These are phyloP conservation scores for Astrothelium macrocarpum DNA, from an alignment of 495 filamentous ascomycete genomes.

Conservation along the genomic window DNA sequence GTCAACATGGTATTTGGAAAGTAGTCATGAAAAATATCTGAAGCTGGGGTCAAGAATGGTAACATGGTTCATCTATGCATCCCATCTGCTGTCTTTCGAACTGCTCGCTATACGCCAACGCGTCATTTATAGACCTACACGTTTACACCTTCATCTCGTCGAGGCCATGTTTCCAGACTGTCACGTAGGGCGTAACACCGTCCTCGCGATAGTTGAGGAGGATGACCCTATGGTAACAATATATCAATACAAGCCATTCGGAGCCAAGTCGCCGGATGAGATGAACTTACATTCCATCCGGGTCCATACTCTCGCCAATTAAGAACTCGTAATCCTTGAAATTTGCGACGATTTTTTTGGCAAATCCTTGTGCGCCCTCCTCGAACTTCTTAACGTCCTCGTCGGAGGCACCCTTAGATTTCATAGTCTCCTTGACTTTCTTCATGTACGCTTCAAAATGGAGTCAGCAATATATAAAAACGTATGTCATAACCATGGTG, in stretches of 20 bases:
- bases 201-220: constrained; percentile 97
- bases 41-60: not conserved
- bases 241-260: not conserved
- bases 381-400: constrained; percentile 69
- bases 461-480: not conserved
- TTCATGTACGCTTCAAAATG: constrained; percentile 70
- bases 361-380: constrained; percentile 54
- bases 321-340: constrained; percentile 96
- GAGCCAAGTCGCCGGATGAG: constrained; percentile 1
- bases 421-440: constrained; percentile 60
- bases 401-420: constrained; percentile 48
- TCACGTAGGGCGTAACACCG: constrained; percentile 79
- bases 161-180: constrained; percentile 93
- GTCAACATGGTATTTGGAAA: not conserved
- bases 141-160: constrained; percentile 79
- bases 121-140: constrained; percentile 15
- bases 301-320: constrained; percentile 81
- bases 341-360: constrained; percentile 67
- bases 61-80: constrained; percentile 1
- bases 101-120: not conserved
- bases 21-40: not conserved
- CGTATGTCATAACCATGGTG: too few relatives aligned
- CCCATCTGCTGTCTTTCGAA: not conserved
- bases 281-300: constrained; percentile 71
- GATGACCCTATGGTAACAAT: constrained; percentile 57